A percentile compares a stretch with the other conserved stretches of the same genome.
phyloP scores from a whole-genome alignment of 805 yeast species.

The Cyberlindnera lachancei region DNA sequence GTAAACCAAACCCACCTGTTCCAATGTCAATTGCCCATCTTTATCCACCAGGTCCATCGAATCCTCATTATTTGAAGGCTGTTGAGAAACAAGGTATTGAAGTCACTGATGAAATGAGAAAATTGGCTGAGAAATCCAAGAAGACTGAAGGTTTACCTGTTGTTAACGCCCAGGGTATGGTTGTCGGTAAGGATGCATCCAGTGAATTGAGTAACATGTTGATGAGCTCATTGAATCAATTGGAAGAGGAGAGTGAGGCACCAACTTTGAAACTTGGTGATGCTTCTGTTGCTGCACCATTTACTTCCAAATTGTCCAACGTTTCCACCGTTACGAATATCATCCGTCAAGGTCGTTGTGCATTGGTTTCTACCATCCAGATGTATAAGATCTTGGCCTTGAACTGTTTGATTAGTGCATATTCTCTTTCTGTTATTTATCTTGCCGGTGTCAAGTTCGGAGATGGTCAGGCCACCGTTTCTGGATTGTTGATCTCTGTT shows the following conservation, averaged over 20 bases:
- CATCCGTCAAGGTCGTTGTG: slow-evolving; percentile 97
- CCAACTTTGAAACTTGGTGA: slow-evolving; percentile 94
- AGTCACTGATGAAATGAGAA: slow-evolving; percentile 66
- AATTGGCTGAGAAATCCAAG: slow-evolving; percentile 47
- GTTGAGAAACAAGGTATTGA: slow-evolving; percentile 77
- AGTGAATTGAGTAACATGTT: slow-evolving; percentile 56
- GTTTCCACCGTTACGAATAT: slow-evolving; percentile 91
- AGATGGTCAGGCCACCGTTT: slow-evolving; percentile 94
- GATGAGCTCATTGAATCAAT: slow-evolving; percentile 45
- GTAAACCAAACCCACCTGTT: slow-evolving; percentile 73
- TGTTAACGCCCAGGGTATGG: slow-evolving; percentile 24
- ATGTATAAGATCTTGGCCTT: slow-evolving; percentile 97
- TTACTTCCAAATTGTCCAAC: slow-evolving; percentile 88
- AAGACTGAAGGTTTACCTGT: slow-evolving; percentile 25
- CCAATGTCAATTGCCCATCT: slow-evolving; percentile 87
- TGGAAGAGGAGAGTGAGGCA: slow-evolving; percentile 67
- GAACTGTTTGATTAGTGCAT: slow-evolving; percentile 94
- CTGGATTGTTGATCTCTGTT: slow-evolving; percentile 86
- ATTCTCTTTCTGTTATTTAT: slow-evolving; percentile 87
- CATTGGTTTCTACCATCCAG: slow-evolving; percentile 93
- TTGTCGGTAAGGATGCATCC: slow-evolving; percentile 28
- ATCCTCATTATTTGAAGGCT: slow-evolving; percentile 83
- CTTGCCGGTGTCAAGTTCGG: slow-evolving; percentile 98
- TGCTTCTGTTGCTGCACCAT: slow-evolving; percentile 98
- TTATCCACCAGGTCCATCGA: slow-evolving; percentile 91